Base-by-base conservation (phyloP, 2,329 filamentous ascomycete genomes). In the Epichloe baconii region DNA sequence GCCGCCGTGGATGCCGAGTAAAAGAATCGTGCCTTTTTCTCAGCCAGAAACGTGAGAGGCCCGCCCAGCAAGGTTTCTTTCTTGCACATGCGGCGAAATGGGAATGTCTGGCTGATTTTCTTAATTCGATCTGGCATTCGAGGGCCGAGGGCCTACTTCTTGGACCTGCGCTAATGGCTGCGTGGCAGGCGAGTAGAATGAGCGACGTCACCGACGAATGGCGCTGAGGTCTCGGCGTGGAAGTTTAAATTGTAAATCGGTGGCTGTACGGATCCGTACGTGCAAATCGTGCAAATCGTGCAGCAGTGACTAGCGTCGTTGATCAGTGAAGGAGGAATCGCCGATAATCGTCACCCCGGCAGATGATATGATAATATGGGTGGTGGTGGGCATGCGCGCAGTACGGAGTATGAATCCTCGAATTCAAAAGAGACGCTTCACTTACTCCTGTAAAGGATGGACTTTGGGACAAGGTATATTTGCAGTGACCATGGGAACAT, bases 171-270 rank as follows among this genome's bases (percentile, higher is more conserved):
- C 40, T 10, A 31, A 23, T 42, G 41, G 34, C 48, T 43, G 34
- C n/a, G 17, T 10, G 12, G n/a, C 40, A 4, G 17, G 12, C n/a
- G 5, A 26, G 26, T 14, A 26, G 15, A n/a, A 48, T 38, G 34
- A 48, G n/a, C 41, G 40, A 36, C 46, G 46, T 52, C 50, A 36
- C 35, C 35, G 26, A 44, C 14, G 12, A 47, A 46, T 19, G 21
- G 40, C n/a, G 15, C 21, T 35, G 31, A 43, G 42, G 45, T 17
- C n/a, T 44, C 6, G 41, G 41, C n/a, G 38, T n/a, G 34, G 42
- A 45, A 49, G 35, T 42, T 46, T 42, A 48, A 49, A 41, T 45
- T n/a, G 35, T 37, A 42, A 49, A 41, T 45, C 21, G 35, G 50
- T 34, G 40, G 40, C 38, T 26, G 50, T 21, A 21, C 19, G 19